Evolutionary conservation across 1,284 basidiomycete species (phyloP), one percentile per base, ranked within the genome.

Genomic region (Tremellales sp.): DNA sequence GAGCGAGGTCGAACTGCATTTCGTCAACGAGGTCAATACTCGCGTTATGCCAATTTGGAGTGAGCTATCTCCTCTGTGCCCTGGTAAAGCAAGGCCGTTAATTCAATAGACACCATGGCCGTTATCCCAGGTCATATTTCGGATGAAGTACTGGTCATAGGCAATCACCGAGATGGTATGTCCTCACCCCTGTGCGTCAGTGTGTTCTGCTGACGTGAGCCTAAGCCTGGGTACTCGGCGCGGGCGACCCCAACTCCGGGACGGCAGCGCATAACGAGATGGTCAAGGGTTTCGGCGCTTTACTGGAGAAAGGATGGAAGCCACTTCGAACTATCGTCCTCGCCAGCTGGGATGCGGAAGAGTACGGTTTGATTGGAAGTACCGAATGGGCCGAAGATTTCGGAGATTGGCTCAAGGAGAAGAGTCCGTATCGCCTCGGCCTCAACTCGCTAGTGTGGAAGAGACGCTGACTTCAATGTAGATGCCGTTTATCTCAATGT

Each of bases 321-420:
- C 93, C 93, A 3, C 75, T 92, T 35, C 78, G 92, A 49, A 93
- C 88, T 15, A 83, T 94, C 61, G 74, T 94, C n/a, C 79, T 97
- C 45, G 89, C 87, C 3, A 87, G 84, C 56, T 96, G 89, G 91
- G 90, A 94, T 70, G 93, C 83, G 0, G 92, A 97, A 75, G 93
- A 89, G 82, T 89, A 90, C 53, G 90, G 90, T 24, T 79, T 94
- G 31, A 77, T 96, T 40, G 91, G 91, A 11, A 85, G 84, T 60
- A 91, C 87, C 5, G 89, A 94, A 72, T 91, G 84, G 79, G 86
- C 84, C 6, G 91, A 94, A 74, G 89, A 94, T 69, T 94, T 92
- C 68, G 77, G 84, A 6, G 78, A 83, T 25, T 93, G 86, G 84
- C 82, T 94, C 51, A 77, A 79, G 37, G 74, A 82, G 40, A 80